phyloP scores from a whole-genome alignment of 1,284 basidiomycete species.

The Prillingera fragicola region DNA sequence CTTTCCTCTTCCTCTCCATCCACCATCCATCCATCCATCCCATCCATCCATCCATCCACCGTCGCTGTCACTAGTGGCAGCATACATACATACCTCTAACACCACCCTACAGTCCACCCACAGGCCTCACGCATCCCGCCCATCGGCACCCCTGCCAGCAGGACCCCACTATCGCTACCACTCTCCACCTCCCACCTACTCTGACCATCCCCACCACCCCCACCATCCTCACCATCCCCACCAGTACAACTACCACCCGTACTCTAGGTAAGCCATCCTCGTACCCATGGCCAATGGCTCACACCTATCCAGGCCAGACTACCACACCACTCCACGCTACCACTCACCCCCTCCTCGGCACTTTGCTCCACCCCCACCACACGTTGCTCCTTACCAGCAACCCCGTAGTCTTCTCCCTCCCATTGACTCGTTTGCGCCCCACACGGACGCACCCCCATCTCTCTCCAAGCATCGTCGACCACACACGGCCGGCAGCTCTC shows the following conservation, averaged over 20 bases:
- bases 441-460: neutral
- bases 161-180: too few species aligned
- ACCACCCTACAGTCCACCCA: conserved; percentile 15
- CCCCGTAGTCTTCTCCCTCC: conserved; percentile 1
- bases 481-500: too few species aligned
- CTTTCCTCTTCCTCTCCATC: neutral
- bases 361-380: too few species aligned
- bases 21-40: neutral
- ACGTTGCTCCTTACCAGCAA: too few species aligned
- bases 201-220: neutral
- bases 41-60: conserved; percentile 6
- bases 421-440: conserved; percentile 1
- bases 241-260: too few species aligned
- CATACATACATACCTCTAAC: conserved; percentile 9
- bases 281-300: too few species aligned
- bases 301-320: too few species aligned
- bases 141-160: too few species aligned
- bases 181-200: neutral
- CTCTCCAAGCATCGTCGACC: neutral
- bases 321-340: neutral
- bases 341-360: too few species aligned
- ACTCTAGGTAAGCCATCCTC: too few species aligned
- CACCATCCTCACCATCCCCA: conserved; percentile 5
- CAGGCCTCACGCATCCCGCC: too few species aligned
- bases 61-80: too few species aligned